Conservation (phyloP, 2,329 filamentous ascomycete species). For the Lasiodiplodia citricola region DNA sequence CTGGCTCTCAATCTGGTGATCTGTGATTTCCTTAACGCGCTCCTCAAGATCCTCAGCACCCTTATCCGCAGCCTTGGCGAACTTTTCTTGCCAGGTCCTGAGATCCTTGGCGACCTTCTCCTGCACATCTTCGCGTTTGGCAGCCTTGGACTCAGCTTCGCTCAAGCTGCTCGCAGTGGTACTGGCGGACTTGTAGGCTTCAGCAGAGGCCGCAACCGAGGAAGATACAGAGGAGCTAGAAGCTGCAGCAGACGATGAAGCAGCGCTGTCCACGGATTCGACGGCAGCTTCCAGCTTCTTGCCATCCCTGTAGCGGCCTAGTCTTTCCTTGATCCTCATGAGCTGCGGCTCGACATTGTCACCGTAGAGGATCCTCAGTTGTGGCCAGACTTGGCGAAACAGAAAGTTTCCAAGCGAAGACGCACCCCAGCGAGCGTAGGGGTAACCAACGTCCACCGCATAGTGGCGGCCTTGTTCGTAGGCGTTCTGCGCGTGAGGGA, state of each 20-base stretch:
- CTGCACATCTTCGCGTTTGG: slow-evolving; percentile 56
- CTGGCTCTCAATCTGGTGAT: slow-evolving; percentile 69
- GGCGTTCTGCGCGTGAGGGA: slow-evolving; percentile 73
- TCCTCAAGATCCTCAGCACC: slow-evolving; percentile 72
- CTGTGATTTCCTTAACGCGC: slow-evolving; percentile 73
- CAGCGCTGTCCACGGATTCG: slow-evolving; percentile 55
- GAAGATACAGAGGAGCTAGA: slow-evolving; percentile 17
- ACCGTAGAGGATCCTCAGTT: slow-evolving; percentile 77
- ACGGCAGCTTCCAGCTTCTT: slow-evolving; percentile 66
- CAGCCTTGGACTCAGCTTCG: slow-evolving; percentile 32
- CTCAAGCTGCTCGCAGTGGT: slow-evolving; percentile 35
- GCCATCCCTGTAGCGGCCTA: slow-evolving; percentile 75
- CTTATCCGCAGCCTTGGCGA: slow-evolving; percentile 82
- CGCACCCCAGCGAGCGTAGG: slow-evolving; percentile 73
- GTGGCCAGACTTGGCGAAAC: slow-evolving; percentile 79
- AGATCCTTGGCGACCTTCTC: slow-evolving; percentile 77
- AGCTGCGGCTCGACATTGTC: slow-evolving; percentile 96
- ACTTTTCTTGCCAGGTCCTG: slow-evolving; percentile 84
- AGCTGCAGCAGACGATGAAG: slow-evolving; percentile 32
- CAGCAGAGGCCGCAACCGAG: slow-evolving; percentile 34
- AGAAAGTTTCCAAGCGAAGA: slow-evolving; percentile 73
- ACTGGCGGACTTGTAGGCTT: slow-evolving; percentile 31
- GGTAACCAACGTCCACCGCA: slow-evolving; percentile 71
- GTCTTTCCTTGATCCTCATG: slow-evolving; percentile 85
- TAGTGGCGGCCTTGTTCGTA: slow-evolving; percentile 72